Base-by-base conservation (phyloP, 305 asterid genomes). In the Ajuga reptans region DNA sequence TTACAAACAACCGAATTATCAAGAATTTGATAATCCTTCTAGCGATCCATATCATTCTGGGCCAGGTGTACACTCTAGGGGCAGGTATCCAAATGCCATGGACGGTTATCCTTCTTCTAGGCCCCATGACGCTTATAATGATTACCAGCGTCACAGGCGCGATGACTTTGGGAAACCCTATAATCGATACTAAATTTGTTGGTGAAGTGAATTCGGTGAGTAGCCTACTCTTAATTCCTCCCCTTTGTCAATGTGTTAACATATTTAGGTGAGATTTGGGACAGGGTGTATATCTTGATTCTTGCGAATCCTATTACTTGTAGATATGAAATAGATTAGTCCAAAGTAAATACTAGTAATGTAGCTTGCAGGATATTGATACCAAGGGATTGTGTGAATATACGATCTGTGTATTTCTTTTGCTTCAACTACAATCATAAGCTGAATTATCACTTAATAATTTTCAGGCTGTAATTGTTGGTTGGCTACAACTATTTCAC, bases 141-240 rank as follows among this genome's bases (percentile, higher is more conserved):
- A 90, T 58, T 83, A 85, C 76, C 92, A 84, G 81, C 90, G 77
- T 68, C 91, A 81, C 77, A 84, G 92, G 72, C 94, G 84, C 15
- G 90, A 84, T 66, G 92, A 92, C 72, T 81, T 77, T 45, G 87
- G 87, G 64, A 87, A 80, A 72, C 66, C 96, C 41, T 86, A 84
- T 75, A 82, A 86, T 75, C 84, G 89, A 61, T 90, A 82, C 85
- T 92, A 76, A 79, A 68, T 72, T 84, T 77, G 74, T 71, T 55
- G 70, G 66, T 66, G 81, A 75, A 71, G 62, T 77, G 60, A 71
- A 64, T 64, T 64, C 58, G 96, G 96, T 89, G 89, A 89, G 98
- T 87, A 60, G 77, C 56, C 80, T 67, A 72, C 57, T 71, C 78
- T 77, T 71, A 11, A 33, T 14, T 45, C 56, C 29, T 58, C 59